Base-by-base conservation (phyloP, 176 grass and related monocot genomes). In the Pontederia crassipes region DNA sequence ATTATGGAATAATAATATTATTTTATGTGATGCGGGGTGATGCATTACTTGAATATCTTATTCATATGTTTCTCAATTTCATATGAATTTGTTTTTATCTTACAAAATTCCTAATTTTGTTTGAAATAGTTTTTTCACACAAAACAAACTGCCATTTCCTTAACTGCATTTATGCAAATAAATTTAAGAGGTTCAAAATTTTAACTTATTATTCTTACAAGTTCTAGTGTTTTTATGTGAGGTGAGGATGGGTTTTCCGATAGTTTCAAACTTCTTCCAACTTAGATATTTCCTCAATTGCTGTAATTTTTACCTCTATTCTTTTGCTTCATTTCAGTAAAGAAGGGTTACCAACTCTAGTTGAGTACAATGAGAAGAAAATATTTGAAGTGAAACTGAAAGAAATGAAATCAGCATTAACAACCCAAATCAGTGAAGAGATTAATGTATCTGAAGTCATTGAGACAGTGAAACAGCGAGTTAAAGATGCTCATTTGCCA, bases 401-500 rank as follows among this genome's bases (percentile, higher is more conserved):
- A 77, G 90, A 95, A 74, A 89, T 95, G 68, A 95, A 95, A 79
- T 82, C 77, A 66, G 81, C 69, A 17, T 58, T 95, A 72, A 89
- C 90, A 0, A 76, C 79, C 28, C 81, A 81, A 75, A 95, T 95
- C 10, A 72, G 68, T 52, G 82, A 89, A 76, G 90, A 95, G 57
- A 49, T 72, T 14, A 86, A 86, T 71, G 78, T 89, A 67, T 82
- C 80, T 65, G 86, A 89, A 81, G 86, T 95, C 17, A 86, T 64
- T 46, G 80, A 95, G 16, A 54, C 65, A 49, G 86, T 89, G 52
- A 95, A 89, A 62, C 90, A 89, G 62, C 86, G 84, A 53, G 90
- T 95, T 54, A 86, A 84, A 75, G 86, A 89, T 85, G 86, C 90
- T 46, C 84, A 95, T 53, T 95, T 95, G 78, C 90, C 86, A 51